Percentiles rank a stretch among this genome's conserved stretches.
phyloP scores from a whole-genome alignment of 2,329 filamentous ascomycete species.

The Colletotrichum lini region DNA sequence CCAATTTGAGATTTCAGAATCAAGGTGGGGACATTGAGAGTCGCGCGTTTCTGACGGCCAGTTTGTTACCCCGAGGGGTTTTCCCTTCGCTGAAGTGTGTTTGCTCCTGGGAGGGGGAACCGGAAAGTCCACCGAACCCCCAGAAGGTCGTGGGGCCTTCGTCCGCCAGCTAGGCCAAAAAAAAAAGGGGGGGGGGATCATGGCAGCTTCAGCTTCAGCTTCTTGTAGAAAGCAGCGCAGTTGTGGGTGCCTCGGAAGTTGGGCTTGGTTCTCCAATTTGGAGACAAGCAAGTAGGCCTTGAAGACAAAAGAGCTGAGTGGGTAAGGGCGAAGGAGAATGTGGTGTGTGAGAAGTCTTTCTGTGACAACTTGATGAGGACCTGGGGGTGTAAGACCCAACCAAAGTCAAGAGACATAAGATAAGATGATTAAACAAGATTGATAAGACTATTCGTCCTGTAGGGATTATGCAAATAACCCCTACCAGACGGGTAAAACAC shows the following conservation, averaged over 20 bases:
- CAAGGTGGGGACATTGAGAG: neutral
- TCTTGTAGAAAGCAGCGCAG: neutral
- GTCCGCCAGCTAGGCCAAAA: neutral
- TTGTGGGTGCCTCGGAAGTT: neutral
- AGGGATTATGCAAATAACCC: neutral
- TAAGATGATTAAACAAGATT: no score
- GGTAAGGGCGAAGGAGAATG: no score
- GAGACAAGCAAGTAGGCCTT: no score
- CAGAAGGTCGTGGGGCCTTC: neutral
- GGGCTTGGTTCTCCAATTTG: no score
- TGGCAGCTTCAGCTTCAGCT: neutral
- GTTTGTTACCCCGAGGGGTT: constrained; percentile 10
- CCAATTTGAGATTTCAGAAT: neutral
- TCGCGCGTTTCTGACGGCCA: neutral
- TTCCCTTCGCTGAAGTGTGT: neutral
- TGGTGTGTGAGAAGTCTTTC: no score
- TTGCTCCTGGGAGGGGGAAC: neutral
- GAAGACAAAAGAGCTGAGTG: no score
- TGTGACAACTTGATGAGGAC: no score
- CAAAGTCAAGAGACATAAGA: no score
- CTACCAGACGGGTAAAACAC: neutral
- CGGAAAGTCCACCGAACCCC: neutral
- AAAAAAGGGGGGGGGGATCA: neutral
- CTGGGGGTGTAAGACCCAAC: no score
- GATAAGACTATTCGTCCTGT: no score